Evolutionary conservation across 1,284 basidiomycete species (phyloP), one percentile per base, ranked within the genome.

Genomic region (Polyporus tsugae): DNA sequence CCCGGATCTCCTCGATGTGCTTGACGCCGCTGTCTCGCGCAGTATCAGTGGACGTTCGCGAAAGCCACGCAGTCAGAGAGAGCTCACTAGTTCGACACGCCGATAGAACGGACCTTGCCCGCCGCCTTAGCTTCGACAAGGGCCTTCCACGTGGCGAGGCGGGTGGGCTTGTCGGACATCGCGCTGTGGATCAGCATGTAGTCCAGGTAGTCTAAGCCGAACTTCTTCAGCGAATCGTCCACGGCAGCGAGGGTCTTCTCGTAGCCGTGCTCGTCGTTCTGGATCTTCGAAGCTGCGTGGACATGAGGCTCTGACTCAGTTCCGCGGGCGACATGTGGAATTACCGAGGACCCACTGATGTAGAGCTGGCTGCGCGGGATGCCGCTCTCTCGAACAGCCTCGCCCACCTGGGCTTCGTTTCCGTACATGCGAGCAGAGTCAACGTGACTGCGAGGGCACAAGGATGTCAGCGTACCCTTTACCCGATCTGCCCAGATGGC

Each of bases 1-100:
- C 80, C 63, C 83, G 84, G 41, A 97, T 89, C 76, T 94, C 91
- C 75, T 94, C 86, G 6, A 97, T 84, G 76, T 97, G 95, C 63
- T 89, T 86, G 42, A 93, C 80, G 49, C 68, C 71, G 25, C 75
- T 76, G 39, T 19, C 4, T n/a, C 29, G 19, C 33, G 6, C 19
- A n/a, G 22, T n/a, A 13, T 52, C 4, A 49, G 46, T 10, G 33
- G 29, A 2, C 19, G n/a, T 25, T 35, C 19, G 5, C 29, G 29
- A 29, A 29, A 13, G 6, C 41, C 5, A 39, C 39, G 85, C 78
- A 38, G 80, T 82, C 76, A 85, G 83, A 68, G 22, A 2, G 6
- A 2, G 73, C 83, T 69, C 68, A 88, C 87, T 84, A 92, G 78
- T 92, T 92, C 19, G 86, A 88, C 9, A 92, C 90, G 1, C 90